Base-by-base conservation (phyloP, 23 red algal genomes). In the Pyropia haitanensis region DNA sequence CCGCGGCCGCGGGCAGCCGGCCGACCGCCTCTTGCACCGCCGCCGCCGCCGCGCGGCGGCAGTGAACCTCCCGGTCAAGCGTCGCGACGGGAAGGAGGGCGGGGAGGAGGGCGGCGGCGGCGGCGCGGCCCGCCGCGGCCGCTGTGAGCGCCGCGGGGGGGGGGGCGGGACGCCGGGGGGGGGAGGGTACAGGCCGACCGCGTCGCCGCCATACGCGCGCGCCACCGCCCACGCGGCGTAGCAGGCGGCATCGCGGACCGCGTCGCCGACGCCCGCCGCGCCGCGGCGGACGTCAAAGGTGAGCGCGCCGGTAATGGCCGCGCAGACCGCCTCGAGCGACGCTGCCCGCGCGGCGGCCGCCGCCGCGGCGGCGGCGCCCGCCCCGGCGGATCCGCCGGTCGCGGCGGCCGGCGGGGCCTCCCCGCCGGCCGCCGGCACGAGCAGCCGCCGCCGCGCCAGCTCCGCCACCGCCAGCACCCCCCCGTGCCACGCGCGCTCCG, bases 11-110 rank as follows among this genome's bases (percentile, higher is more conserved):
- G 22, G 68, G 61, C 0, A 85, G 49, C 51, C 94, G 78, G 14
- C 94, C 94, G 3, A 89, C 94, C 68, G 81, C 79, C 39, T 98
- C 94, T 65, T 98, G 94, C 16, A 98, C 53, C 13, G 94, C 94
- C 55, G 94, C 94, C 13, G 86, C 68, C 26, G 94, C 94, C 46
- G 94, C 94, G 26, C 94, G 74, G 23, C 94, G 68, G 50, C 94
- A 98, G 39, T 91, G 85, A 2, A 98, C 75, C 58, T 98, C 94
- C 34, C 94, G 51, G 71, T 98, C 94, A 2, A 88, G 75, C 39
- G 87, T 71, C 5, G 94, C 94, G 14, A 88, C 46, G 15, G 83
- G 72, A 13, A 90, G 44, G 68, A 98, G 72, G 49, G 22, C 48
- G 0, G 70, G 51, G 13, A 55, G 60, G 10, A 95, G 63, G 3